Evolutionary conservation across 345 rosid species (phyloP).

Genomic region (Eucalyptus polyanthemos): DNA sequence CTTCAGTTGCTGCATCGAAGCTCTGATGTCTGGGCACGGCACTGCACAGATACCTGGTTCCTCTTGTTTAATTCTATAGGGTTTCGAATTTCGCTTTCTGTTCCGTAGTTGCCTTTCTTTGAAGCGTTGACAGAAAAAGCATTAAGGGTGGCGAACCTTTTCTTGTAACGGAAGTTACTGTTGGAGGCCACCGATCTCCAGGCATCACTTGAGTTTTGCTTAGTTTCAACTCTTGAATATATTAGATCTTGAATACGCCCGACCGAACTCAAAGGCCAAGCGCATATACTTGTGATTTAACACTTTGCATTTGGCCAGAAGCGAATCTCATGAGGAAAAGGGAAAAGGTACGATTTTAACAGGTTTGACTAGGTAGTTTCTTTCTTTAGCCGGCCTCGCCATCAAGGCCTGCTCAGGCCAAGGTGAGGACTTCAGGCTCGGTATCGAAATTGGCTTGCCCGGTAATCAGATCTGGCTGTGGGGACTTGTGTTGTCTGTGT

Average conservation of each 20-base stretch:
- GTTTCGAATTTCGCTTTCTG: background rate
- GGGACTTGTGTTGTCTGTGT: background rate
- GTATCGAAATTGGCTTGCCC: background rate
- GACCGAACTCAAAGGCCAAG: background rate
- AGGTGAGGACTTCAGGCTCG: no score
- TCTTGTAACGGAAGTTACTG: background rate
- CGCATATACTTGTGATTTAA: background rate
- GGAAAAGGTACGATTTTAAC: background rate
- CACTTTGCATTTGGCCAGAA: background rate
- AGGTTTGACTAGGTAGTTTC: background rate
- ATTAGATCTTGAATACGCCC: background rate
- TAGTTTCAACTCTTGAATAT: background rate
- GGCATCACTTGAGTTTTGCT: background rate
- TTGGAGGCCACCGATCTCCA: background rate
- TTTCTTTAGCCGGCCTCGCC: background rate
- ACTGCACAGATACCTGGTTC: background rate
- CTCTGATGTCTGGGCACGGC: conserved; percentile 20
- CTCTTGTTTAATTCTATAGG: background rate
- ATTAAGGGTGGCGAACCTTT: background rate
- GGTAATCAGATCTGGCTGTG: background rate
- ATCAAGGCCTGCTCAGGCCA: background rate
- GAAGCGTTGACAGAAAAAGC: background rate
- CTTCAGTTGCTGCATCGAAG: conserved; percentile 36
- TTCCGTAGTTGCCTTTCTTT: background rate
- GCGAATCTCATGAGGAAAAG: background rate